Percentiles rank a stretch among this genome's conserved stretches.
Evolutionary conservation across 768 basidiomycete genomes (phyloP).

Genomic region (Cyclocybe cylindracea): DNA sequence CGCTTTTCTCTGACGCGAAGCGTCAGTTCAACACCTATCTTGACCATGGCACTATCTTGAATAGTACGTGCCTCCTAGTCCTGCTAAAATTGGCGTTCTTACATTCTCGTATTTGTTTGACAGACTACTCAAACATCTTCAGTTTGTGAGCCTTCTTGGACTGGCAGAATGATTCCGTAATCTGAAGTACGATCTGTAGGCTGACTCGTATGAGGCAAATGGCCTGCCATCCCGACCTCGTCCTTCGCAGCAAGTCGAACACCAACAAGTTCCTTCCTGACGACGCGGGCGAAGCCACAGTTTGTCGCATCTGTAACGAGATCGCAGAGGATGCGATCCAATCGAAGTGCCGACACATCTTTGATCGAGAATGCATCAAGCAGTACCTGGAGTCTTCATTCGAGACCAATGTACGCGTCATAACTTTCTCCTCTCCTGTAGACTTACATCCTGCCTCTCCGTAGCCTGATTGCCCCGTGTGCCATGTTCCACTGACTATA

Average conservation of each 20-base stretch:
- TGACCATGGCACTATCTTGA: conserved; percentile 85
- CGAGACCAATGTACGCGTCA: conserved; percentile 56
- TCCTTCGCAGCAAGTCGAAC: conserved; percentile 84
- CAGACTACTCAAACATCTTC: conserved; percentile 90
- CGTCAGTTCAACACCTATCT: conserved; percentile 91
- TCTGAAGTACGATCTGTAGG: conserved; percentile 36
- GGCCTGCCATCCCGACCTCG: conserved; percentile 94
- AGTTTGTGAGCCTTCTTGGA: conserved; percentile 52
- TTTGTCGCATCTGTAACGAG: conserved; percentile 96
- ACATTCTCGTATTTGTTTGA: neutral
- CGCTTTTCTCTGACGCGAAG: conserved; percentile 90
- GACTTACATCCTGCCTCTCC: conserved; percentile 1
- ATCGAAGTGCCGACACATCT: conserved; percentile 90
- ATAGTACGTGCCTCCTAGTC: conserved; percentile 60
- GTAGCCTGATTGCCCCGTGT: conserved; percentile 92
- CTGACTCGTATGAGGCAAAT: conserved; percentile 96
- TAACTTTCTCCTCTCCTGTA: neutral
- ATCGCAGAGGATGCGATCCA: conserved; percentile 97
- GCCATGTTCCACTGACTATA: conserved; percentile 89
- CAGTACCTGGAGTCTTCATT: conserved; percentile 83
- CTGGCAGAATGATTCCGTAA: neutral
- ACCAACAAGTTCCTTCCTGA: conserved; percentile 58
- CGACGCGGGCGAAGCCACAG: conserved; percentile 70
- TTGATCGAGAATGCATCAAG: conserved; percentile 93
- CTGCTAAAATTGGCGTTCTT: neutral